These are phyloP conservation scores for Allodekkera sacchari DNA, from an alignment of 805 yeast species.

Conservation along the genomic window DNA sequence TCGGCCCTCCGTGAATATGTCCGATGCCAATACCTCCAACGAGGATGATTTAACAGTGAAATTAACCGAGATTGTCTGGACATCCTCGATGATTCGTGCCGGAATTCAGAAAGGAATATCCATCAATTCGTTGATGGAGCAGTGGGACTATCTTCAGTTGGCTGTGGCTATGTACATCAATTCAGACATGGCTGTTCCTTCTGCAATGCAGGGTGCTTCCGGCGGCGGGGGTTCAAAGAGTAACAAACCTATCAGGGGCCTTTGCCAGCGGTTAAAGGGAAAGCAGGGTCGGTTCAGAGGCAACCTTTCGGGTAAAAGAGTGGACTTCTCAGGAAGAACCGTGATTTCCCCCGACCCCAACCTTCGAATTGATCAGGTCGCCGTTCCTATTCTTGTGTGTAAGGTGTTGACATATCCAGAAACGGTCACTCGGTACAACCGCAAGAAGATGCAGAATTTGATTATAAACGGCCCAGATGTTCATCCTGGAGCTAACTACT, in stretches of 20 bases:
- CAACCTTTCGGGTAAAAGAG: slow-evolving; percentile 95
- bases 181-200: slow-evolving; percentile 84
- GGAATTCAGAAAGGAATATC: slow-evolving; percentile 94
- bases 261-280: slow-evolving; percentile 96
- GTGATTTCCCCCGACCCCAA: slow-evolving; percentile 99
- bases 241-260: slow-evolving; percentile 82
- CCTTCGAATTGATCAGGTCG: slow-evolving; percentile 89
- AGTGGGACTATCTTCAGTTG: slow-evolving; percentile 95
- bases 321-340: slow-evolving; percentile 95
- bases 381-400: slow-evolving; percentile 96
- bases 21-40: slow-evolving; percentile 79
- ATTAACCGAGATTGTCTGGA: slow-evolving; percentile 93
- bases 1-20: slow-evolving; percentile 93
- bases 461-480: slow-evolving; percentile 77
- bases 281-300: slow-evolving; percentile 99
- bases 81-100: slow-evolving; percentile 86
- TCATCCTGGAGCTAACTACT: slow-evolving; percentile 96
- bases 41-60: slow-evolving; percentile 97
- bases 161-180: slow-evolving; percentile 97
- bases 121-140: slow-evolving; percentile 91
- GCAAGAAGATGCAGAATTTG: slow-evolving; percentile 63
- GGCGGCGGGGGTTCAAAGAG: slow-evolving; percentile 47
- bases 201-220: slow-evolving; percentile 48
- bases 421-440: slow-evolving; percentile 82
- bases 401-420: slow-evolving; percentile 95